A percentile compares a stretch with the other conserved stretches of the same genome.
These are phyloP conservation scores for Solanum etuberosum DNA, from an alignment of 257 asterid genomes.

Conservation along the genomic window DNA sequence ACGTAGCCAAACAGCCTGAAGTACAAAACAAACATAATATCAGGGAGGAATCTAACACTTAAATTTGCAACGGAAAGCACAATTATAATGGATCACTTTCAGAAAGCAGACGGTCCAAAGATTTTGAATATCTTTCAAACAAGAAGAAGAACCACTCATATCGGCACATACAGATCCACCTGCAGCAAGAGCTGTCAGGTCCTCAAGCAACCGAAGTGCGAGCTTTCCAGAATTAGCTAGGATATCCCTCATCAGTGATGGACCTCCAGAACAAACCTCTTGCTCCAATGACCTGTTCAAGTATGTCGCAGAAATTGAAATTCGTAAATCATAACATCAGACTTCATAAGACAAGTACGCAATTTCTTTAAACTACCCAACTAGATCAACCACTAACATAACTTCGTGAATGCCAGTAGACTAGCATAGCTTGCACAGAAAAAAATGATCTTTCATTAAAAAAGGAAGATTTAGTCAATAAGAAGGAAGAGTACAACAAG, in stretches of 20 bases:
- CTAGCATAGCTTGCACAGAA: neutral
- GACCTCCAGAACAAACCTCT: constrained; percentile 56
- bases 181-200: constrained; percentile 99
- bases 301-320: neutral
- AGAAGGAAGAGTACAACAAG: neutral
- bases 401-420: neutral
- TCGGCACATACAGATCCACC: constrained; percentile 99
- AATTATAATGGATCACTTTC: neutral
- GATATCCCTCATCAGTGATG: constrained; percentile 46
- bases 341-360: neutral
- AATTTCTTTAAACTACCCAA: neutral
- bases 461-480: neutral
- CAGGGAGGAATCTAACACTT: constrained; percentile 2
- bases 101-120: neutral
- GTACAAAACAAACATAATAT: constrained; percentile 12
- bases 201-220: constrained; percentile 93
- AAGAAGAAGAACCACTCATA: neutral
- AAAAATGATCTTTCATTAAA: neutral
- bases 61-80: neutral
- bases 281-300: constrained; percentile 66
- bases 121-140: neutral
- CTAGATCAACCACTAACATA: neutral
- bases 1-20: constrained; percentile 85
- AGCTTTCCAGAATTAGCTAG: constrained; percentile 73
- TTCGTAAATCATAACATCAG: neutral